Evolutionary conservation across 257 asterid genomes (phyloP).

Genomic region (Paulownia fortunei): DNA sequence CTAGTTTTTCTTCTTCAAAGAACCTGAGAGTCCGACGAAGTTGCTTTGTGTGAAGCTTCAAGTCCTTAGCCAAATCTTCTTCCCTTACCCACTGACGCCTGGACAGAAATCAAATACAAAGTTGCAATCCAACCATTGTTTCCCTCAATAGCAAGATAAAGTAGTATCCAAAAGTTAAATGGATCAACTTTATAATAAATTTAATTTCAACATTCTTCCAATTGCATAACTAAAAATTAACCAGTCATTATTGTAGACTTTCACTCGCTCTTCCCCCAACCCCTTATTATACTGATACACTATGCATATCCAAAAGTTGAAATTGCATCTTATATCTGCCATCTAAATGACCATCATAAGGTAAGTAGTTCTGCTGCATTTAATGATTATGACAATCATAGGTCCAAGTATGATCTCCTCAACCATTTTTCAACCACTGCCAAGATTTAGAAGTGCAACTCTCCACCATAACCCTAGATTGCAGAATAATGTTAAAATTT

Average conservation of each 20-base stretch:
- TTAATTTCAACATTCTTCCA: background rate
- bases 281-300: background rate
- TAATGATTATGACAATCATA: too few species aligned
- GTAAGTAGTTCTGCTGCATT: too few species aligned
- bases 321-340: background rate
- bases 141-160: constrained; percentile 2
- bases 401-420: too few species aligned
- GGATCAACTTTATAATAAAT: background rate
- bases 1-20: constrained; percentile 88
- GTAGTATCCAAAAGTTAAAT: background rate
- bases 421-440: too few species aligned
- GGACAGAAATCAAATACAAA: constrained; percentile 9
- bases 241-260: background rate
- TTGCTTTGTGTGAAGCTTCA: constrained; percentile 96
- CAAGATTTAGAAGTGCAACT: too few species aligned
- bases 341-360: background rate
- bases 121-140: background rate
- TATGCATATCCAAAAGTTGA: background rate
- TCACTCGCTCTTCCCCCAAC: background rate
- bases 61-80: constrained; percentile 97
- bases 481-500: too few species aligned
- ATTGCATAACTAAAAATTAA: background rate
- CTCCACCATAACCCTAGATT: too few species aligned
- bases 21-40: constrained; percentile 89
- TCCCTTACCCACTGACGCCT: constrained; percentile 98